These are phyloP conservation scores for Citrus inodora DNA, from an alignment of 345 rosid genomes.

Conservation along the genomic window DNA sequence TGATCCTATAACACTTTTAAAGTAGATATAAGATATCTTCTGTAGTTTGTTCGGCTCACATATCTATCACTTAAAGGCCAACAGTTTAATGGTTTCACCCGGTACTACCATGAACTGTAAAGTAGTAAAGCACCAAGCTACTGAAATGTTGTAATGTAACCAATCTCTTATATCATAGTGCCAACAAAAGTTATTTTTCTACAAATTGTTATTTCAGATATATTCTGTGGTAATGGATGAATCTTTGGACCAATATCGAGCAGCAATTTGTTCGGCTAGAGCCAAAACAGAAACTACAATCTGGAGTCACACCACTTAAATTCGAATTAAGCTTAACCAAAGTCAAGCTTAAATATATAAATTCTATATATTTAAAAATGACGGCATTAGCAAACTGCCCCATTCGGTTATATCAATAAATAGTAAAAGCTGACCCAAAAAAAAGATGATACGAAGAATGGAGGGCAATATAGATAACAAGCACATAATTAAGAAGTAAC, in stretches of 20 bases:
- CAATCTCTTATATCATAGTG: neutral
- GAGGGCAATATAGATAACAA: neutral
- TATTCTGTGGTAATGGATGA: too few relatives aligned
- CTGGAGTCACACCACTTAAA: neutral
- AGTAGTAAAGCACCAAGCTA: neutral
- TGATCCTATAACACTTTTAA: neutral
- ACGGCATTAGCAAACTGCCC: neutral
- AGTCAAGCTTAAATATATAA: neutral
- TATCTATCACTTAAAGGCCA: neutral
- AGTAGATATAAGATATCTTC: neutral
- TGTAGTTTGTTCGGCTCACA: neutral
- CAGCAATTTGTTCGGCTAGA: too few relatives aligned
- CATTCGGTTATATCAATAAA: neutral
- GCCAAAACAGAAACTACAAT: too few relatives aligned
- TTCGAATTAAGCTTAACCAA: neutral
- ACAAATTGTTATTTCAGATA: too few relatives aligned
- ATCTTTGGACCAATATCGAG: too few relatives aligned
- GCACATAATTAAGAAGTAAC: neutral
- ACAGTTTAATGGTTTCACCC: neutral
- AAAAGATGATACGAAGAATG: neutral
- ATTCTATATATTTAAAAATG: neutral
- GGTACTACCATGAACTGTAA: too few relatives aligned
- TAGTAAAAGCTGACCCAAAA: neutral
- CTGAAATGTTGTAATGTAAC: neutral
- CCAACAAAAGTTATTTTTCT: neutral